Conservation (phyloP, 768 basidiomycete species). For the Phylloporus sp. region DNA sequence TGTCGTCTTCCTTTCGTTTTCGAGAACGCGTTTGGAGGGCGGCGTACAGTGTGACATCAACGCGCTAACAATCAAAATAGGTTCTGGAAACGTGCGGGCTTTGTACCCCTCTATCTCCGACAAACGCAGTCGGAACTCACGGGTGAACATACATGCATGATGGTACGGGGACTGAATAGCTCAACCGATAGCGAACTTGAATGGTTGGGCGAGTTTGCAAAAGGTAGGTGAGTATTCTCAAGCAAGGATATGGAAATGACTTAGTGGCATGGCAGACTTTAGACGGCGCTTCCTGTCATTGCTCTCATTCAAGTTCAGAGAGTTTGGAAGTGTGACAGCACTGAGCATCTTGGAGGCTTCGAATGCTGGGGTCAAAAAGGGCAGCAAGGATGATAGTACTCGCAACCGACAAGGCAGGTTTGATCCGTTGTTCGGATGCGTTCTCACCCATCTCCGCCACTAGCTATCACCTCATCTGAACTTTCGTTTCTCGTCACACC, state of each 20-base stretch:
- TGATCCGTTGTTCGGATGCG: constrained; percentile 25
- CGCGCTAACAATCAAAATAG: constrained; percentile 29
- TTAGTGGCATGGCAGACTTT: constrained; percentile 61
- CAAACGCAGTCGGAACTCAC: constrained; percentile 94
- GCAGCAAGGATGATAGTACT: constrained; percentile 34
- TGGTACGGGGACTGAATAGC: constrained; percentile 82
- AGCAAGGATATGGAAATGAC: background rate
- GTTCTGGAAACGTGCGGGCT: constrained; percentile 96
- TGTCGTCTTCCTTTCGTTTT: constrained; percentile 11
- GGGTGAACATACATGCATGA: constrained; percentile 94
- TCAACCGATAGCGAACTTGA: constrained; percentile 56
- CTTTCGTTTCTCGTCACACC: constrained; percentile 69
- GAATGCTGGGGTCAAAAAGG: constrained; percentile 52
- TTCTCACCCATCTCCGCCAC: background rate
- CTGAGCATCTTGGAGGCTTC: constrained; percentile 86
- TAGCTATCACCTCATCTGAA: constrained; percentile 35
- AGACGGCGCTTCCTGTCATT: constrained; percentile 82
- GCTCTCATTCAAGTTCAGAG: constrained; percentile 91
- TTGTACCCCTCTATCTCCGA: constrained; percentile 85
- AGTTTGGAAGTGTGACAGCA: constrained; percentile 84
- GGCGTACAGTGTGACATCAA: background rate
- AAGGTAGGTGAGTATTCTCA: constrained; percentile 42
- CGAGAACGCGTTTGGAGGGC: too few relatives aligned
- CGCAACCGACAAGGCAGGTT: constrained; percentile 14
- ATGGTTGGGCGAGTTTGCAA: constrained; percentile 88